Conservation (phyloP, 2,329 filamentous ascomycete species). For the Stachybotrys chartarum region DNA sequence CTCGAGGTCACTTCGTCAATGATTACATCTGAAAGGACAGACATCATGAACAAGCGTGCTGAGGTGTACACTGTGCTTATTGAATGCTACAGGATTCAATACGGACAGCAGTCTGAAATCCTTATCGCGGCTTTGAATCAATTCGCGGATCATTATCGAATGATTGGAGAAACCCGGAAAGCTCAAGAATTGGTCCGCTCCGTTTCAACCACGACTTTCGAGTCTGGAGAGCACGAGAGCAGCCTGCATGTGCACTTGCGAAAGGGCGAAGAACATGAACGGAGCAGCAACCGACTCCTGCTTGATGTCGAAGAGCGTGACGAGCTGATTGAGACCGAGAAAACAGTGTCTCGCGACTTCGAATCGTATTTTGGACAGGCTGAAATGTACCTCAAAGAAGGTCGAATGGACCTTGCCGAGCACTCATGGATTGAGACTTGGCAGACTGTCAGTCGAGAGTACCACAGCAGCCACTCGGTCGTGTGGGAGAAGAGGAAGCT, state of each 20-base stretch:
- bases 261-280: conserved; percentile 10
- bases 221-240: conserved; percentile 12
- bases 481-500: conserved; percentile 41
- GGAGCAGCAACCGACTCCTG: conserved; percentile 20
- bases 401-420: conserved; percentile 29
- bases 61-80: conserved; percentile 4
- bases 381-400: conserved; percentile 24
- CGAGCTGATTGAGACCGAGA: conserved; percentile 26
- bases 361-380: conserved; percentile 17
- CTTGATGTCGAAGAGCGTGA: conserved; percentile 31
- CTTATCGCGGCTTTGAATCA: conserved; percentile 5
- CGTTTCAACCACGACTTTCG: conserved; percentile 13
- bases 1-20: conserved; percentile 7
- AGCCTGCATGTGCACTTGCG: conserved; percentile 20
- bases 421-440: conserved; percentile 41
- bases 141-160: conserved; percentile 6
- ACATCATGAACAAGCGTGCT: conserved; percentile 18
- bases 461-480: conserved; percentile 29
- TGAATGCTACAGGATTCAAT: conserved; percentile 10
- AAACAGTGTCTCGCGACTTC: conserved; percentile 4
- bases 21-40: neutral
- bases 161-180: conserved; percentile 7
- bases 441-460: conserved; percentile 40
- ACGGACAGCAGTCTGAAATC: conserved; percentile 6
- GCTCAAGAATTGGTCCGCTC: conserved; percentile 5